Base-by-base conservation (phyloP, 148 eudicot species). In the Rhododendron henanense region DNA sequence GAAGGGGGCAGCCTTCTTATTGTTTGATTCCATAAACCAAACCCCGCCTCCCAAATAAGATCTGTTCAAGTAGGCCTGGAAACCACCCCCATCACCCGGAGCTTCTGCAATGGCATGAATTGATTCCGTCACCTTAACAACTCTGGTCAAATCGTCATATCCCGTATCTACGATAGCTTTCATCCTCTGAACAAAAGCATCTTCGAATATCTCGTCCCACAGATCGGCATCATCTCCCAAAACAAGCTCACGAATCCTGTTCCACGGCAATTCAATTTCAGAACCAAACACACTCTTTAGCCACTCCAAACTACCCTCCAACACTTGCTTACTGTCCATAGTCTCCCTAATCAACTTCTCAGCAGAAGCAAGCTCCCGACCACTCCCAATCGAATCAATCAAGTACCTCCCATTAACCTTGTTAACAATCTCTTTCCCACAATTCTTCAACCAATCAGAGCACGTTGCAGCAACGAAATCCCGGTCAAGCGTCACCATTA, bases 191-290 rank as follows among this genome's bases (percentile, higher is more conserved):
- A 91, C 91, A 91, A 97, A 97, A 78, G 98, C 95, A 88, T 95
- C 94, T 87, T 97, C 99, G 84, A 95, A 97, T 44, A 95, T 97
- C 85, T 97, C 98, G 87, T 97, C 97, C 99, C 99, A 97, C 10
- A 97, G 91, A 84, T 97, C 98, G 31, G 93, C 94, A 87, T 91
- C 94, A 86, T 95, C 96, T 80, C 91, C 98, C 90, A 97, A 90
- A 35, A 97, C 96, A 90, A 97, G 98, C 87, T 97, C 99, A 45
- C 98, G 91, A 5, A 94, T 97, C 85, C 98, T 93, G 81, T 92
- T 94, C 99, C 99, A 97, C 15, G 99, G 99, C 88, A 94, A 89
- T 91, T 97, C 98, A 88, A 97, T 88, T 85, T 97, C 98, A 88
- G 99, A 97, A 69, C 99, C 99, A 90, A 97, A 94, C 6, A 95